Percentiles rank a stretch among this genome's conserved stretches.
phyloP scores from a whole-genome alignment of 129 eudicot species.

The Flaveria ramosissima region DNA sequence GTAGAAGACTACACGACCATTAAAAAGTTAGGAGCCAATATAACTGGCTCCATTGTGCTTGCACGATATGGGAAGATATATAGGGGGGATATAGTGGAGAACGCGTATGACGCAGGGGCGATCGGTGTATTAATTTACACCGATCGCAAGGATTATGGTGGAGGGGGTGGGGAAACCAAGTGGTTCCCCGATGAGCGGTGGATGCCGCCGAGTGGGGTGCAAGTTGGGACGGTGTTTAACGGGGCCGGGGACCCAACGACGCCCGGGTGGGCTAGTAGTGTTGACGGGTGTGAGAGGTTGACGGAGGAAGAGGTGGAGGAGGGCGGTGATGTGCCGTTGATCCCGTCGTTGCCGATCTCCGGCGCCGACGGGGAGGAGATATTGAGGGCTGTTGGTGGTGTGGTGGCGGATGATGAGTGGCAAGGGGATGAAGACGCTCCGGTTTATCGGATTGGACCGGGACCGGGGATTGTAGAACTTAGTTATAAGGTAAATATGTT shows the following conservation, averaged over 20 bases:
- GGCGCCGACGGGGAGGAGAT: slow-evolving; percentile 77
- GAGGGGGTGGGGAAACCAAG: slow-evolving; percentile 47
- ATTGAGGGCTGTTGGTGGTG: slow-evolving; percentile 61
- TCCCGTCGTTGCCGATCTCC: slow-evolving; percentile 80
- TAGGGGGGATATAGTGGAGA: slow-evolving; percentile 73
- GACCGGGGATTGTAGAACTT: slow-evolving; percentile 68
- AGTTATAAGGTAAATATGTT: slow-evolving; percentile 50
- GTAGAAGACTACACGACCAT: slow-evolving; percentile 56
- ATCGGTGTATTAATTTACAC: slow-evolving; percentile 57
- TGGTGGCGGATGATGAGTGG: slow-evolving; percentile 69
- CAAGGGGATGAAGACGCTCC: slow-evolving; percentile 79
- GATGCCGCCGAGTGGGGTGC: slow-evolving; percentile 94
- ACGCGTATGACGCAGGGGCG: slow-evolving; percentile 69
- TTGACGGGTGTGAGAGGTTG: slow-evolving; percentile 64
- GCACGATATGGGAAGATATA: slow-evolving; percentile 72
- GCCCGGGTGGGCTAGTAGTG: slow-evolving; percentile 78
- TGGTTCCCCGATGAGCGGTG: slow-evolving; percentile 81
- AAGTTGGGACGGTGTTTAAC: slow-evolving; percentile 75
- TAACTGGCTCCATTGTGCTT: slow-evolving; percentile 51
- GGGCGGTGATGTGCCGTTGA: slow-evolving; percentile 70
- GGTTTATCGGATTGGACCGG: slow-evolving; percentile 79
- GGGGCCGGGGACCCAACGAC: slow-evolving; percentile 86
- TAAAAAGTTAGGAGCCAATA: slow-evolving; percentile 42
- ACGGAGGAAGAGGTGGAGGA: slow-evolving; percentile 62
- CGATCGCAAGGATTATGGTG: slow-evolving; percentile 82